A percentile compares a stretch with the other conserved stretches of the same genome.
Conservation (phyloP, 2,329 filamentous ascomycete genomes). For the Botrytis deweyae region DNA sequence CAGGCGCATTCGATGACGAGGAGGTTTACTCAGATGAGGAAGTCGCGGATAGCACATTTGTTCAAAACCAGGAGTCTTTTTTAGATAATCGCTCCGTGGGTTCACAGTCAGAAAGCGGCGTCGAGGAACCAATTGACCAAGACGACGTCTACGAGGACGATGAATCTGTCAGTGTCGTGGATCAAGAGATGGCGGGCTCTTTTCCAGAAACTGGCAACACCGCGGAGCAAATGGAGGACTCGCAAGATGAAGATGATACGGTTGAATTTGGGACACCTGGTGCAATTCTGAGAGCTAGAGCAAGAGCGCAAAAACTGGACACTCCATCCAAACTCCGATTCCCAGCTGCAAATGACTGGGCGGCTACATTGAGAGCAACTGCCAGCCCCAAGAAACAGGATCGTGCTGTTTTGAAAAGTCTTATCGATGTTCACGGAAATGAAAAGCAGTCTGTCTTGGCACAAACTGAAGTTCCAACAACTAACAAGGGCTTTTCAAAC, state of each 20-base stretch:
- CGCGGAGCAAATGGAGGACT: conserved; percentile 67
- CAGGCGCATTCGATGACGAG: conserved; percentile 75
- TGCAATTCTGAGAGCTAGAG: conserved; percentile 61
- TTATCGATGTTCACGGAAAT: conserved; percentile 41
- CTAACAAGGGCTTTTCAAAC: conserved; percentile 34
- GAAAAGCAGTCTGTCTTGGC: conserved; percentile 52
- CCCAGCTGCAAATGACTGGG: conserved; percentile 77
- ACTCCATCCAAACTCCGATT: conserved; percentile 61
- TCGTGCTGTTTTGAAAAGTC: conserved; percentile 65
- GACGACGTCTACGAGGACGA: conserved; percentile 67
- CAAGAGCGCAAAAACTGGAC: conserved; percentile 61
- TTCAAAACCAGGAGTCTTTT: conserved; percentile 69
- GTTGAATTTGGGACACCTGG: conserved; percentile 50
- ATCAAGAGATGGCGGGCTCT: conserved; percentile 75
- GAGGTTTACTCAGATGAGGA: conserved; percentile 57
- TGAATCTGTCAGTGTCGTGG: conserved; percentile 73
- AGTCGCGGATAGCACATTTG: conserved; percentile 43
- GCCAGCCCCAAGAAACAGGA: conserved; percentile 93
- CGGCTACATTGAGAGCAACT: conserved; percentile 88
- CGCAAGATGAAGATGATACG: conserved; percentile 46
- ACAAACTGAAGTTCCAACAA: conserved; percentile 45
- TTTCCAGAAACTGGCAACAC: conserved; percentile 71
- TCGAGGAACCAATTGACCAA: conserved; percentile 57
- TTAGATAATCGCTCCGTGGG: conserved; percentile 89
- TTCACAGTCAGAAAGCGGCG: conserved; percentile 61